Base-by-base conservation (phyloP, 2,329 filamentous ascomycete species). In the Torrubiella hemipterigena region DNA sequence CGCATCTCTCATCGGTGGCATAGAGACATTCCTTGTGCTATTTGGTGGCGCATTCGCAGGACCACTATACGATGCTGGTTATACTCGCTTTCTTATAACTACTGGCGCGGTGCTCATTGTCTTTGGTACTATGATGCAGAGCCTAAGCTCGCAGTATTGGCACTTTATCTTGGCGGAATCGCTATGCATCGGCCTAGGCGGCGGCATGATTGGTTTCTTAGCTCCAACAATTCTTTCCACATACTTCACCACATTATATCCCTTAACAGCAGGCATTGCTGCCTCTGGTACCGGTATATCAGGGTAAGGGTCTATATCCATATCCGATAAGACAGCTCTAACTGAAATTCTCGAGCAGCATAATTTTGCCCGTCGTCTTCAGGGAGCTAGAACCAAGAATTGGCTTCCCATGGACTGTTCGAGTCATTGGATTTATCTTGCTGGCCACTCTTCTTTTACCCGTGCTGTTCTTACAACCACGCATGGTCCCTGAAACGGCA, bases 1-100 rank as follows among this genome's bases (percentile, higher is more conserved):
- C 44, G 59, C 37, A n/a, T 44, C 44, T 1, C 49, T 48, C 46
- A 62, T 69, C n/a, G 65, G 64, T 12, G 59, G 61, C 5, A 41
- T 65, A 5, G 64, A 69, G 33, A 51, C 51, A 1, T 64, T 61
- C 27, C 44, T 71, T 4, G 51, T 70, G 11, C 31, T 45, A 16
- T 24, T 56, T 38, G 36, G 42, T 3, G 48, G 44, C 23, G 20
- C 43, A 34, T 31, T 47, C 35, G 42, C 55, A 3, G 68, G 68
- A 0, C 62, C 59, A 1, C 40, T 67, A 1, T 63, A 56, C 30
- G 67, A 72, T 44, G 49, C 52, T 4, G 68, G 68, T 5, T 55
- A 63, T 36, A 54, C 64, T 22, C 50, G 53, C 10, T 37, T 42
- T 5, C 47, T 68, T 1, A 34, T 70, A 3, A n/a, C 49, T 3